Evolutionary conservation across 495 filamentous ascomycete species (phyloP).

Genomic region (Cairneyella variabilis): DNA sequence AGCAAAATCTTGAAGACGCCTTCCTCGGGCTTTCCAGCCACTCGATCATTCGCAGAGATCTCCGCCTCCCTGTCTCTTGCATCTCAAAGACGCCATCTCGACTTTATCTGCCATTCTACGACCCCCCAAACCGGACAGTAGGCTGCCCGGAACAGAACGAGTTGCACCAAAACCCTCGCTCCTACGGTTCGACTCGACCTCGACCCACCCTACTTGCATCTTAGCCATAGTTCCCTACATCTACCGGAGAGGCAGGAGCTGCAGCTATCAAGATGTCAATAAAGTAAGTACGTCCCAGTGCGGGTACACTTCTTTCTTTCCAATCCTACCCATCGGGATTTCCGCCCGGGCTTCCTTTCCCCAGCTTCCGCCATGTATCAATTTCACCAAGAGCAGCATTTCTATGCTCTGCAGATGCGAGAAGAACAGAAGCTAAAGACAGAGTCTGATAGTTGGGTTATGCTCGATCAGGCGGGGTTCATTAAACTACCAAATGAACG

Average conservation of each 20-base stretch:
- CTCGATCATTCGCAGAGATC: too few species aligned
- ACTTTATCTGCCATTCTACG: too few species aligned
- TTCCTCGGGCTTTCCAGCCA: too few species aligned
- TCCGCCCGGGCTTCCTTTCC: background rate
- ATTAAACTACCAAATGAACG: constrained; percentile 67
- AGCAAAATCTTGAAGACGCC: too few species aligned
- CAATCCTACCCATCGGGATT: background rate
- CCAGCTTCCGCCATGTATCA: constrained; percentile 19
- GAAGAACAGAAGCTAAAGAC: constrained; percentile 21
- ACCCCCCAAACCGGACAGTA: background rate
- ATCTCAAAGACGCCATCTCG: too few species aligned
- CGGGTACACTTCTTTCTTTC: too few species aligned
- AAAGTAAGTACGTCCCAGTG: constrained; percentile 39
- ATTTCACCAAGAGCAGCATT: constrained; percentile 25
- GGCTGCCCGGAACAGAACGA: background rate
- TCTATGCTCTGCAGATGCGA: constrained; percentile 17
- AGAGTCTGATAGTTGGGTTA: constrained; percentile 64
- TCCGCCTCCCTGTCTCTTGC: too few species aligned
- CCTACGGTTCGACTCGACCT: background rate
- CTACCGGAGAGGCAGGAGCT: constrained; percentile 24
- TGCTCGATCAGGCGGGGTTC: constrained; percentile 56
- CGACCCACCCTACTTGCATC: constrained; percentile 2
- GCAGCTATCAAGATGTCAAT: constrained; percentile 37
- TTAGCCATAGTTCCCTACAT: background rate
- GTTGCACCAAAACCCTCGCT: background rate